Conservation (phyloP, 305 asterid genomes). For the Fraxinus nigra region DNA sequence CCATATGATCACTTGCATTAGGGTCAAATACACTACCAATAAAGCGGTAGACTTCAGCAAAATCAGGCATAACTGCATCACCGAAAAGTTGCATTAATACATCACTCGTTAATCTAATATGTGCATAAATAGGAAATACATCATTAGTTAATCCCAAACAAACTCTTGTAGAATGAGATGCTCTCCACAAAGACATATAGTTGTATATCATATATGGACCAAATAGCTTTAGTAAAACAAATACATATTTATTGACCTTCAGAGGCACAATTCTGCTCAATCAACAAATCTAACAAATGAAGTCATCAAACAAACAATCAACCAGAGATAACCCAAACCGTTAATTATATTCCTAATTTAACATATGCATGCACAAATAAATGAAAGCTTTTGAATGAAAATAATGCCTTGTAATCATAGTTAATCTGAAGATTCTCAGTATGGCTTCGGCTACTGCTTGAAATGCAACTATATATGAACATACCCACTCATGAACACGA, state of each 20-base stretch:
- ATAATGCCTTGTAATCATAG: neutral
- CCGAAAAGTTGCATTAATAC: neutral
- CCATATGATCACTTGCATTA: conserved; percentile 56
- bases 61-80: conserved; percentile 74
- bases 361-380: neutral
- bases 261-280: neutral
- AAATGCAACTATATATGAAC: neutral
- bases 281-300: neutral
- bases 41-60: conserved; percentile 75
- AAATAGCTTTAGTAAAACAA: neutral
- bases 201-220: neutral
- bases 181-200: conserved; percentile 11
- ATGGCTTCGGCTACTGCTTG: neutral
- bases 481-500: neutral
- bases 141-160: neutral
- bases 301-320: neutral
- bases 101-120: neutral
- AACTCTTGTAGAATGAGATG: conserved; percentile 4
- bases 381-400: neutral
- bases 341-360: neutral
- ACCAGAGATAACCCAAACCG: neutral
- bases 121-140: neutral
- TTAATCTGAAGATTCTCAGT: neutral
- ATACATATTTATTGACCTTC: neutral
- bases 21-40: conserved; percentile 93